phyloP scores from a whole-genome alignment of 805 yeast genomes.

The Soucietia sequanensis region DNA sequence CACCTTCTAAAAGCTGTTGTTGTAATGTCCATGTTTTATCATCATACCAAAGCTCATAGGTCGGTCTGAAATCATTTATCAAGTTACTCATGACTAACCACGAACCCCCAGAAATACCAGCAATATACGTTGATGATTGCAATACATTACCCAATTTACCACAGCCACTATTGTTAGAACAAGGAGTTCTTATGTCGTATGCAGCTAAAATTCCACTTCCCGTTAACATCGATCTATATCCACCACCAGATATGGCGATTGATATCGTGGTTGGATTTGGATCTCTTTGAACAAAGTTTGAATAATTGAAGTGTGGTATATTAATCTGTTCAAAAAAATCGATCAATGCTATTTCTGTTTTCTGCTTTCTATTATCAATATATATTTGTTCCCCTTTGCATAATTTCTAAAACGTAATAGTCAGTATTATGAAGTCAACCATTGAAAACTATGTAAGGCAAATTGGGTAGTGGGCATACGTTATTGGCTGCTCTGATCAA shows the following conservation, averaged over 20 bases:
- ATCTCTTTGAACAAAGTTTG: constrained; percentile 15
- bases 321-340: constrained; percentile 26
- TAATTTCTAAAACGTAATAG: constrained; percentile 10
- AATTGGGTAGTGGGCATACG: too few species aligned
- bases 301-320: constrained; percentile 32
- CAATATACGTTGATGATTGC: constrained; percentile 54
- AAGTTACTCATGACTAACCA: constrained; percentile 58
- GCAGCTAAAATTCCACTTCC: constrained; percentile 59
- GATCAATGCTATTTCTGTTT: constrained; percentile 27
- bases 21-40: constrained; percentile 41
- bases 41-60: constrained; percentile 18
- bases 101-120: constrained; percentile 72
- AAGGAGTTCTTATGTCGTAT: constrained; percentile 44
- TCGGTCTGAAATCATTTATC: constrained; percentile 29
- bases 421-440: constrained; percentile 8
- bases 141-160: constrained; percentile 48
- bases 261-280: constrained; percentile 28
- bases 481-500: constrained; percentile 18
- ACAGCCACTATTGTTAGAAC: constrained; percentile 14
- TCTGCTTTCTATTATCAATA: constrained; percentile 22
- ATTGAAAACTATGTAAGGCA: too few species aligned
- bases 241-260: constrained; percentile 50
- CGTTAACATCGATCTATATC: constrained; percentile 57
- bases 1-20: constrained; percentile 53
- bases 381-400: constrained; percentile 23